These are phyloP conservation scores for Pseudogymnoascus sp. DNA, from an alignment of 2,329 filamentous ascomycete species.

Conservation along the genomic window DNA sequence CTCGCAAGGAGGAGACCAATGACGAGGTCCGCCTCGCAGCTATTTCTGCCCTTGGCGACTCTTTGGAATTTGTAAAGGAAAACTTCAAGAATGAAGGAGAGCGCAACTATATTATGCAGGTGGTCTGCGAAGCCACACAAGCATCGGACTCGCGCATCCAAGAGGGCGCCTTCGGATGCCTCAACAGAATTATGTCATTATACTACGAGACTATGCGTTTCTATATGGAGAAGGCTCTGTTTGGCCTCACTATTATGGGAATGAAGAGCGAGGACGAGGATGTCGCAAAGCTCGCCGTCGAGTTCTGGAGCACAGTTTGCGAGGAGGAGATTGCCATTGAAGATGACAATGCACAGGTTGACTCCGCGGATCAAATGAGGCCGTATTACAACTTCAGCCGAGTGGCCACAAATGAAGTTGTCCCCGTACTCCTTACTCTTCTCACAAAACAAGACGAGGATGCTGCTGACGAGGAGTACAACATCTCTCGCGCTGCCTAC, in stretches of 20 bases:
- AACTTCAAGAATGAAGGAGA: slow-evolving; percentile 99
- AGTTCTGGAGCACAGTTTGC: slow-evolving; percentile 99
- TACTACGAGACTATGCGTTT: slow-evolving; percentile 99
- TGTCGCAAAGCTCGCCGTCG: slow-evolving; percentile 93
- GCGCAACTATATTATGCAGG: slow-evolving; percentile 99
- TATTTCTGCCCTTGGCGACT: slow-evolving; percentile 90
- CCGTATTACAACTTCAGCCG: slow-evolving; percentile 94
- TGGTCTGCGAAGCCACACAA: slow-evolving; percentile 97
- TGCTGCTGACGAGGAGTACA: slow-evolving; percentile 94
- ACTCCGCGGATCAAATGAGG: slow-evolving; percentile 51
- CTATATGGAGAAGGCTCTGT: slow-evolving; percentile 99
- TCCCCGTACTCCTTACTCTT: slow-evolving; percentile 80
- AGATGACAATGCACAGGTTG: slow-evolving; percentile 80
- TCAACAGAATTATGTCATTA: slow-evolving; percentile 96
- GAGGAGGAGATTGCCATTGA: slow-evolving; percentile 98
- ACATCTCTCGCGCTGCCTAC: slow-evolving; percentile 88
- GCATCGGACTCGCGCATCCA: slow-evolving; percentile 85
- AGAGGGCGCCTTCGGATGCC: slow-evolving; percentile 89
- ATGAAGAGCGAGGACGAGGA: slow-evolving; percentile 99
- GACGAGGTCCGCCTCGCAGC: slow-evolving; percentile 83
- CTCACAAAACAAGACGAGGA: slow-evolving; percentile 98
- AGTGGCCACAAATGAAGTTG: slow-evolving; percentile 86
- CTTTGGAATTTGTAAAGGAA: slow-evolving; percentile 91
- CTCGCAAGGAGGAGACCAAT: slow-evolving; percentile 92
- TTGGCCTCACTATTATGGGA: slow-evolving; percentile 91